Percentiles rank a stretch among this genome's conserved stretches.
Conservation (phyloP, 192 early-diverging fungal species). For the Fimicolochytrium jonesii region DNA sequence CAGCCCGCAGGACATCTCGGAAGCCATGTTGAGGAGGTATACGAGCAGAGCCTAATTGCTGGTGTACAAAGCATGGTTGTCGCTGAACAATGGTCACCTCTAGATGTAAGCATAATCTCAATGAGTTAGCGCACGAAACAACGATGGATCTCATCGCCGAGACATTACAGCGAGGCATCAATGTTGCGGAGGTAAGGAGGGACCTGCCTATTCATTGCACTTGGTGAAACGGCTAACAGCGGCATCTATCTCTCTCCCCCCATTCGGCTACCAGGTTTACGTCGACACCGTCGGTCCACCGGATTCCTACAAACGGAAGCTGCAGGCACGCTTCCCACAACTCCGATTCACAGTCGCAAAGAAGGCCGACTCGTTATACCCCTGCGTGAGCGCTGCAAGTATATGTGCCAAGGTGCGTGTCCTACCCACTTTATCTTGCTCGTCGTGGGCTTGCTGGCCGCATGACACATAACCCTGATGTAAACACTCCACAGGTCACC, state of each 20-base stretch:
- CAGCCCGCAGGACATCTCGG: slow-evolving; percentile 88
- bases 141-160: slow-evolving; percentile 81
- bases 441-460: neutral
- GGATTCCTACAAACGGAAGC: slow-evolving; percentile 74
- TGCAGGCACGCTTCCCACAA: slow-evolving; percentile 69
- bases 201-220: no score
- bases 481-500: slow-evolving; percentile 45
- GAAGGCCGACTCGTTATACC: slow-evolving; percentile 90
- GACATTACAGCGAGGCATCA: slow-evolving; percentile 57
- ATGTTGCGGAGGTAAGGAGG: slow-evolving; percentile 62
- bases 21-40: slow-evolving; percentile 80
- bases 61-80: slow-evolving; percentile 7
- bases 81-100: neutral
- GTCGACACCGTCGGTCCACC: slow-evolving; percentile 96
- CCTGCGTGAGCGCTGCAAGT: slow-evolving; percentile 92
- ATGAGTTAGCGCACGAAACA: slow-evolving; percentile 87
- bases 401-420: slow-evolving; percentile 96
- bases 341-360: slow-evolving; percentile 83
- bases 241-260: neutral
- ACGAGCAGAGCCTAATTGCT: neutral
- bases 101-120: slow-evolving; percentile 88
- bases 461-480: slow-evolving; percentile 6
- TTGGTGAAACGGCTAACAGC: neutral
- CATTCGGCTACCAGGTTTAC: slow-evolving; percentile 78
- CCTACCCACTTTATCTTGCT: slow-evolving; percentile 1